Evolutionary conservation across 2,329 filamentous ascomycete species (phyloP), one percentile per base, ranked within the genome.

Genomic region (Aphanocladium album): DNA sequence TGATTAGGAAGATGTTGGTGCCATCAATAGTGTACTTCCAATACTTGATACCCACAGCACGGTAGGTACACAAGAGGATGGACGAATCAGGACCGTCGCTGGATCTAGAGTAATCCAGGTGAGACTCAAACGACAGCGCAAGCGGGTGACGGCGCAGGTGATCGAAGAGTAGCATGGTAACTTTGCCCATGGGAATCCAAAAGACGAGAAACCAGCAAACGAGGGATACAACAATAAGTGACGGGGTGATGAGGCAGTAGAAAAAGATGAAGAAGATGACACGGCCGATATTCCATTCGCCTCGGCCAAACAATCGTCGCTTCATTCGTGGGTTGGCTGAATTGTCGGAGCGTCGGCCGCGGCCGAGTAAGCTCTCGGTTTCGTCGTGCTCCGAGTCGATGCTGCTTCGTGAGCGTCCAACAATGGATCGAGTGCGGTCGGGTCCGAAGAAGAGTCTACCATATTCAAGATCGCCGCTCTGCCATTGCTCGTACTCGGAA

Each of bases 21-120:
- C 95, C 96, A 71, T 99, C 95, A 62, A 99, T 82, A 4, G 95
- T 99, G 76, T 99, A 99, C 77, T 99, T 99, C 93, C 96, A 99
- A 79, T 99, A 99, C 74, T 93, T 93, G 66, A 87, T 81, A 14
- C 95, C 95, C 14, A 96, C 93, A 47, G 95, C 95, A 62, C 96
- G 89, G 76, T 99, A 99, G 6, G 95, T 99, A 81, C 95, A 99
- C 37, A 99, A 82, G 19, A 99, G 80, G 63, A 99, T 93, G 12
- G 93, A 93, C 17, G 89, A 89, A 50, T 91, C 89, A 21, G 89
- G 86, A 17, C 86, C 86, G 51, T 88, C 87, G 8, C 85, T 83
- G 14, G 82, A 80, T 60, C 93, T 88, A 27, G 89, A 86, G 69
- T 89, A 89, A 61, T 86, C 83, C 60, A 85, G 86, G 71, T 96